These are phyloP conservation scores for Scheffersomyces segobiensis DNA, from an alignment of 1,139 yeast species.

Conservation along the genomic window DNA sequence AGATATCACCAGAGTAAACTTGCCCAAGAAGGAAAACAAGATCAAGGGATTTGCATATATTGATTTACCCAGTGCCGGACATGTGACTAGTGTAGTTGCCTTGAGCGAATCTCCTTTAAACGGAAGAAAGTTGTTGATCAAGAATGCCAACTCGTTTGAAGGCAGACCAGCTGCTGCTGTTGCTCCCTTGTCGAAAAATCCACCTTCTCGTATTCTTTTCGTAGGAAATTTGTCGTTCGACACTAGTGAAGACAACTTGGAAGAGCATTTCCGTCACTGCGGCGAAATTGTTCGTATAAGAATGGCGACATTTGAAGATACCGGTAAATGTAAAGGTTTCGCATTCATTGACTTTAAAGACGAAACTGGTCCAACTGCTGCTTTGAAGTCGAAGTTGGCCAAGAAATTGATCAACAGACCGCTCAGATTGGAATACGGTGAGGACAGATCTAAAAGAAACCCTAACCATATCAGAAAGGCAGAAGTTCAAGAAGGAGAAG, in stretches of 20 bases:
- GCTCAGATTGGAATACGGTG: constrained; percentile 88
- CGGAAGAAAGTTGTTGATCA: constrained; percentile 84
- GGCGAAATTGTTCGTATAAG: constrained; percentile 82
- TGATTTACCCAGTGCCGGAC: constrained; percentile 68
- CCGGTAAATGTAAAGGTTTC: constrained; percentile 96
- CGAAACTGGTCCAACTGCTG: constrained; percentile 79
- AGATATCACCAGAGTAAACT: constrained; percentile 61
- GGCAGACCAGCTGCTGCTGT: constrained; percentile 74
- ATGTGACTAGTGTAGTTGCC: constrained; percentile 63
- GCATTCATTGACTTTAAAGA: constrained; percentile 87
- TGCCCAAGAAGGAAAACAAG: constrained; percentile 64
- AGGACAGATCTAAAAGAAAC: constrained; percentile 83
- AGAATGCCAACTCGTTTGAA: constrained; percentile 76
- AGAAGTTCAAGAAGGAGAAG: constrained; percentile 25
- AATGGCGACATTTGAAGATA: constrained; percentile 96
- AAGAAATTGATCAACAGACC: constrained; percentile 71
- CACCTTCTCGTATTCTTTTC: constrained; percentile 85
- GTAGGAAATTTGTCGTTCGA: constrained; percentile 94
- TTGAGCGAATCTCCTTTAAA: constrained; percentile 73
- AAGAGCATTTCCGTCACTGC: constrained; percentile 72
- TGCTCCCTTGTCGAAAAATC: constrained; percentile 58
- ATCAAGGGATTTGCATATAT: constrained; percentile 90
- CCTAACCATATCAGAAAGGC: constrained; percentile 39
- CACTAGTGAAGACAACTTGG: constrained; percentile 78
- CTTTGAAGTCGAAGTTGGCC: constrained; percentile 72